phyloP scores from a whole-genome alignment of 2,329 filamentous ascomycete genomes.

The Iodosphaeria phyllophila region DNA sequence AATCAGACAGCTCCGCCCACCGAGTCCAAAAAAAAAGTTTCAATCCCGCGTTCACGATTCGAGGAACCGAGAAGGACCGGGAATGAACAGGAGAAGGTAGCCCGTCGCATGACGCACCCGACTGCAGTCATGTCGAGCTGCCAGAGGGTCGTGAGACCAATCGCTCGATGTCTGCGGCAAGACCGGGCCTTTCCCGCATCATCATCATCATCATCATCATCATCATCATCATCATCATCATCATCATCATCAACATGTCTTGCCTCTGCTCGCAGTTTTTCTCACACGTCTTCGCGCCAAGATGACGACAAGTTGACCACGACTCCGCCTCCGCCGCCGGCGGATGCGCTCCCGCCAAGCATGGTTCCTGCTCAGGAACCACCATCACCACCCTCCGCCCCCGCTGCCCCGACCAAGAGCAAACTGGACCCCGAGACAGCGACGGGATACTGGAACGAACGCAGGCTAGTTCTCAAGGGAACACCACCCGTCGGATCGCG shows the following conservation, averaged over 20 bases:
- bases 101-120: no score
- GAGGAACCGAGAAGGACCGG: no score
- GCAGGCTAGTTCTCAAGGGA: constrained; percentile 47
- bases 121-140: constrained; percentile 33
- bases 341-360: constrained; percentile 11
- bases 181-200: constrained; percentile 11
- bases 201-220: no score
- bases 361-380: constrained; percentile 3
- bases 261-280: constrained; percentile 14
- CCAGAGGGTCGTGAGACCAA: constrained; percentile 36
- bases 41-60: no score
- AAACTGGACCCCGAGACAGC: constrained; percentile 52
- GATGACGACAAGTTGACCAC: constrained; percentile 17
- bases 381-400: constrained; percentile 7
- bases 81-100: constrained; percentile 3
- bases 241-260: no score
- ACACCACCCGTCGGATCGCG: constrained; percentile 65
- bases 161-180: constrained; percentile 33
- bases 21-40: no score
- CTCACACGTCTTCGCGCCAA: constrained; percentile 15
- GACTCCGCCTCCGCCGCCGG: constrained; percentile 4
- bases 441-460: constrained; percentile 42
- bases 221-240: no score
- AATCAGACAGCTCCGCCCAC: no score
- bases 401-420: constrained; percentile 7